Evolutionary conservation across 768 basidiomycete species (phyloP).

Genomic region (Phanerodontia chrysosporium): DNA sequence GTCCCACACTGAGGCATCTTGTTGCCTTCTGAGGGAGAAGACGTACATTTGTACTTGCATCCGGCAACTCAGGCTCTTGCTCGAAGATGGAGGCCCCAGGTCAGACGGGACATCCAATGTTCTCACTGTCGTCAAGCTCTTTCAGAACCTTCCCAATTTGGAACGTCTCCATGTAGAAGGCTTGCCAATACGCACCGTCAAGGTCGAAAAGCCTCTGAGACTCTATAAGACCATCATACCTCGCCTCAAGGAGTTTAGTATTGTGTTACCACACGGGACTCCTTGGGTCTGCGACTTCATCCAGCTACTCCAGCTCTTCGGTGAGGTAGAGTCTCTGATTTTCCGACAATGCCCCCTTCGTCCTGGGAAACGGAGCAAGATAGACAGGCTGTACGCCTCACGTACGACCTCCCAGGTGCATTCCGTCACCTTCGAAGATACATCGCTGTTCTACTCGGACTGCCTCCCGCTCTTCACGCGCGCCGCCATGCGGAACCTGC

Average conservation of each 20-base stretch:
- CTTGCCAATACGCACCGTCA: neutral
- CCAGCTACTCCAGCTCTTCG: neutral
- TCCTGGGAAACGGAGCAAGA: neutral
- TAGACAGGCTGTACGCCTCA: neutral
- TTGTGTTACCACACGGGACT: neutral
- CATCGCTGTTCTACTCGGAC: neutral
- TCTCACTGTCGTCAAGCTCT: neutral
- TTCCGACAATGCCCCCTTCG: neutral
- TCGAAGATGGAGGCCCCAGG: neutral
- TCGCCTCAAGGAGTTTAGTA: neutral
- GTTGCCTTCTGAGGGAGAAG: neutral
- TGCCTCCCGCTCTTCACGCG: neutral
- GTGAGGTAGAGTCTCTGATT: neutral
- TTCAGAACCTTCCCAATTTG: neutral
- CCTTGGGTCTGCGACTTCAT: neutral
- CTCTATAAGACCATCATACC: neutral
- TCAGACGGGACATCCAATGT: neutral
- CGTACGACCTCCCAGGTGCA: neutral
- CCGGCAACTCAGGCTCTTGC: neutral
- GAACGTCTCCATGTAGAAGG: neutral
- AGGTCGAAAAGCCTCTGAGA: neutral
- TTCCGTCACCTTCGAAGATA: neutral
- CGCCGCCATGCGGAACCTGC: neutral
- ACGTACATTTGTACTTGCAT: neutral
- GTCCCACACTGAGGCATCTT: neutral